Percentiles rank a stretch among this genome's conserved stretches.
These are phyloP conservation scores for Lepiota venenata DNA, from an alignment of 768 basidiomycete species.

Conservation along the genomic window DNA sequence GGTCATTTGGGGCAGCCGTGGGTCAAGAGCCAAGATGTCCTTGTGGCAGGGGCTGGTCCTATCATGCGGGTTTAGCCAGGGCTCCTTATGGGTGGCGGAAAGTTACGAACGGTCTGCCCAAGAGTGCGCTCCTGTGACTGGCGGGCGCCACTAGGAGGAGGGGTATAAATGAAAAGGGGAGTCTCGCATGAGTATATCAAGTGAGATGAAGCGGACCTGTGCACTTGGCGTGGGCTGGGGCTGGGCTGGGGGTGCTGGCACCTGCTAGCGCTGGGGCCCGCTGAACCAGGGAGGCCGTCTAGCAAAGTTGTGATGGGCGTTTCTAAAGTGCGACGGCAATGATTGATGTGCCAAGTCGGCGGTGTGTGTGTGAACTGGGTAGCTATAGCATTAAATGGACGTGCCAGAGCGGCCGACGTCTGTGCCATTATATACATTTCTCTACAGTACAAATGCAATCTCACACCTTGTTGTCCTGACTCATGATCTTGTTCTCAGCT, in stretches of 20 bases:
- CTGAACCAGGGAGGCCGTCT: background rate
- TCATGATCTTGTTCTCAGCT: background rate
- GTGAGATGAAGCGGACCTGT: slow-evolving; percentile 1
- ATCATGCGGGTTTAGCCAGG: slow-evolving; percentile 2
- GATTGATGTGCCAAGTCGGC: slow-evolving; percentile 5
- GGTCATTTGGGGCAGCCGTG: slow-evolving; percentile 24
- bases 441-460: background rate
- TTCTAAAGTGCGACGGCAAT: background rate
- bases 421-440: background rate
- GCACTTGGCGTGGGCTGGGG: background rate
- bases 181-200: slow-evolving; percentile 1
- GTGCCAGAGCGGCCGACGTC: too few relatives aligned
- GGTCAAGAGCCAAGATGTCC: background rate
- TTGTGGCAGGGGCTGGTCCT: background rate
- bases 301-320: slow-evolving; percentile 2
- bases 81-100: background rate
- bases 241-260: background rate
- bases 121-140: too few relatives aligned
- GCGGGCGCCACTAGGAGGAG: too few relatives aligned
- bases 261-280: background rate
- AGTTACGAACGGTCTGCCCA: too few relatives aligned
- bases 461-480: background rate
- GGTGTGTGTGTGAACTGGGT: background rate
- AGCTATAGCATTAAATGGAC: background rate
- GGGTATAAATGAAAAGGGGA: background rate